Evolutionary conservation across 78 protist genomes (phyloP).

Genomic region (Dictyostelium firmibasis): DNA sequence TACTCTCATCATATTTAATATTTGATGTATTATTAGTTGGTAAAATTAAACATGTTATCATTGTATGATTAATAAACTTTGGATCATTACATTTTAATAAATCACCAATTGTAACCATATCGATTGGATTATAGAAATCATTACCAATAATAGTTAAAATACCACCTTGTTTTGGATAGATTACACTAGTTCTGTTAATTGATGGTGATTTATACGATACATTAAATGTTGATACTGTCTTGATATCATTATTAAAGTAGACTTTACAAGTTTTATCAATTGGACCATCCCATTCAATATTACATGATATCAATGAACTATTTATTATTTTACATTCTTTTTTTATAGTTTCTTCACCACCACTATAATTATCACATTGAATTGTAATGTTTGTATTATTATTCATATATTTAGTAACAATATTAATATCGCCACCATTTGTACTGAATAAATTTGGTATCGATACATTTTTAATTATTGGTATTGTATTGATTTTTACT

Average conservation of each 20-base stretch:
- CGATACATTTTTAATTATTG: background rate
- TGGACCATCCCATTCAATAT: background rate
- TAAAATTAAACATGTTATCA: background rate
- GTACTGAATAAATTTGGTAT: background rate
- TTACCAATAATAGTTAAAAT: no score
- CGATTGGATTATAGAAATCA: background rate
- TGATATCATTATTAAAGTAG: no score
- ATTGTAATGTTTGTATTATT: background rate
- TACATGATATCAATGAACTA: background rate
- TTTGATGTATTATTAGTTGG: background rate
- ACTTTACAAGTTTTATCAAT: background rate
- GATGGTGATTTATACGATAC: no score
- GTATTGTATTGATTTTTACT: background rate
- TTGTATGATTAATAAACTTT: no score
- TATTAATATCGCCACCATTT: background rate
- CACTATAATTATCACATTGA: background rate
- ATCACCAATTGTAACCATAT: no score
- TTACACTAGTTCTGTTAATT: no score
- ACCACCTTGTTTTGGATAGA: no score
- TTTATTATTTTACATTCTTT: background rate
- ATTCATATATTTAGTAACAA: no score
- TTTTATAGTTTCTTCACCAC: no score
- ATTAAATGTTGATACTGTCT: no score
- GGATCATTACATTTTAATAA: no score
- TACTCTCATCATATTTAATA: background rate